Base-by-base conservation (phyloP, 139 green algal genomes). In the Desmodesmus armatus region DNA sequence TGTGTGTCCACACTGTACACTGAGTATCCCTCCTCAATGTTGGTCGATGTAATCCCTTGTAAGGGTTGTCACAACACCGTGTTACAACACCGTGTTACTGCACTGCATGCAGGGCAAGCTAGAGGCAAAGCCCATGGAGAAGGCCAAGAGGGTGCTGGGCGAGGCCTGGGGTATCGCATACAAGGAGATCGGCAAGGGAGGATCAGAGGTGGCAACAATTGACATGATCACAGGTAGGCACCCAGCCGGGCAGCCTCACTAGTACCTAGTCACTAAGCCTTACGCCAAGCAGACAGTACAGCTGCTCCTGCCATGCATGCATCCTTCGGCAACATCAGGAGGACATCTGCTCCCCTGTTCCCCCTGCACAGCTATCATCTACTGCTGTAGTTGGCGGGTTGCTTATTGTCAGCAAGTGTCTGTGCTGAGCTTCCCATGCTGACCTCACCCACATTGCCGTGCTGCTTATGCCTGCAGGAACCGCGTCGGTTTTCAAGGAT, bases 71-170 rank as follows among this genome's bases (percentile, higher is more conserved):
- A n/a, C n/a, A n/a, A n/a, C n/a, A n/a, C n/a, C n/a, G n/a, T n/a
- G n/a, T n/a, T n/a, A n/a, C n/a, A n/a, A n/a, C n/a, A n/a, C n/a
- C n/a, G n/a, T n/a, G n/a, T n/a, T n/a, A n/a, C n/a, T n/a, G n/a
- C n/a, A n/a, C n/a, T n/a, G n/a, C n/a, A n/a, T 39, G 23, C 78
- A 88, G 85, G 85, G 77, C 49, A 81, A 79, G 71, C 60, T 89
- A 33, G 71, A 78, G 70, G 85, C 85, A 17, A 53, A 83, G 44
- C 44, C 85, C n/a, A 74, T 89, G 85, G 31, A 75, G 3, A n/a
- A 41, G 47, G 85, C 85, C 27, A 53, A 69, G 25, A 15, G 9
- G 2, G 35, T 43, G 43, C 79, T 89, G 60, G 53, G 35, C 41
- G 23, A 15, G 15, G 74, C 82, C 15, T 89, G 85, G 85, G 23